Evolutionary conservation across 2,329 filamentous ascomycete species (phyloP), one percentile per base, ranked within the genome.

Genomic region (Phyllachora maydis): DNA sequence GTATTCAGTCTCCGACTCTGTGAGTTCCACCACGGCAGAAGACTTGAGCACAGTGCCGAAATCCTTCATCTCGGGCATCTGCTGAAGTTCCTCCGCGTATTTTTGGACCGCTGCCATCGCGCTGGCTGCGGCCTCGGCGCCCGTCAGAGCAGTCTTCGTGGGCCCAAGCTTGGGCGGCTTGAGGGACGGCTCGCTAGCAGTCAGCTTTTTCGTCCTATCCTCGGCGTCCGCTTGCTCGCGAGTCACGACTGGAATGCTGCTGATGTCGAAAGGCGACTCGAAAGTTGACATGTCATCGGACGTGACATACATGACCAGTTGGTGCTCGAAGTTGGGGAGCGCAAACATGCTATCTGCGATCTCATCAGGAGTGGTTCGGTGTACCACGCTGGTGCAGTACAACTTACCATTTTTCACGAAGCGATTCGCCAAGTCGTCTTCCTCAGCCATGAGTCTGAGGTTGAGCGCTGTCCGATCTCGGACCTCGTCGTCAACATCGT

Each of bases 401-500:
- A 8, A 27, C 57, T 44, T 56, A 82, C 77, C 78, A 41, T 92
- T 93, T 54, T 90, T 88, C 44, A 95, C 79, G 46, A 98, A 95
- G 29, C 70, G 67, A 34, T 68, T 62, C 2, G 83, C 82, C 48
- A 83, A 60, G 30, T 90, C 77, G 37, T 91, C 79, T 36, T 91
- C 81, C 41, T 92, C 79, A 30, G 71, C 65, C 78, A 98, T 95
- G 31, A 98, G 56, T 41, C 82, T 66, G 28, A 98, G 58, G 46
- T 92, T 95, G 22, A 98, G 56, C 4, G 85, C 83, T 30, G 88
- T 88, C 44, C 88, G 81, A 44, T 98, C 88, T 37, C 88, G 71
- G 28, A 98, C 88, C 52, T 98, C 88, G 40, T 98, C 88, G 49
- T 98, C 88, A 4, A 83, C 83, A 44, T 98, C 88, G 46, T 98